Conservation (phyloP, 1,284 basidiomycete species). For the Trametes sp. region DNA sequence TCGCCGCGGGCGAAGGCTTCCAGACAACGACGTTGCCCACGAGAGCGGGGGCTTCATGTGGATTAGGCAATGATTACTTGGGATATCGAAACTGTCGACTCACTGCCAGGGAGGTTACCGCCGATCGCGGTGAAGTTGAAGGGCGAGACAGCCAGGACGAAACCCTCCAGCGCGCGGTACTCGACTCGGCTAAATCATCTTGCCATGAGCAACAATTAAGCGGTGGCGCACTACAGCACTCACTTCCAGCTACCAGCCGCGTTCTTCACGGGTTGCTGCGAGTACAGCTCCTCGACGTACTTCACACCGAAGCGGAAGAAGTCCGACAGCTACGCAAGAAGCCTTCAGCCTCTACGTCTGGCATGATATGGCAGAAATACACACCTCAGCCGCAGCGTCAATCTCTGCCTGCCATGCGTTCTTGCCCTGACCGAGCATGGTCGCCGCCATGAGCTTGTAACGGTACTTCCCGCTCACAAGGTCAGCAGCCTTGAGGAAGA, state of each 20-base stretch:
- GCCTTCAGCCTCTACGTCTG: neutral
- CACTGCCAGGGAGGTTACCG: slow-evolving; percentile 86
- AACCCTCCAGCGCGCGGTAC: slow-evolving; percentile 96
- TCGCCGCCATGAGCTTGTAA: slow-evolving; percentile 94
- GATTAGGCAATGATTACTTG: neutral
- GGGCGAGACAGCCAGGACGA: slow-evolving; percentile 96
- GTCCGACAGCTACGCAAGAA: slow-evolving; percentile 74
- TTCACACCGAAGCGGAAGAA: slow-evolving; percentile 98
- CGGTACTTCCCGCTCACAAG: slow-evolving; percentile 94
- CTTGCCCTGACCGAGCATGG: slow-evolving; percentile 99
- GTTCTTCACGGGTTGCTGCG: slow-evolving; percentile 90
- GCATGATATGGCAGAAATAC: slow-evolving; percentile 30
- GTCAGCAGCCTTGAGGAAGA: slow-evolving; percentile 98
- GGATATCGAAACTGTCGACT: slow-evolving; percentile 27
- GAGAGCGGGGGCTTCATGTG: slow-evolving; percentile 77
- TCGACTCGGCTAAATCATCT: slow-evolving; percentile 79
- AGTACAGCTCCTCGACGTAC: slow-evolving; percentile 95
- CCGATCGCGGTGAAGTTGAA: slow-evolving; percentile 99
- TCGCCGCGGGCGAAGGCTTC: slow-evolving; percentile 97
- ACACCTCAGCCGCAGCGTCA: slow-evolving; percentile 95
- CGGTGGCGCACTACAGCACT: slow-evolving; percentile 43
- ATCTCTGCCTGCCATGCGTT: slow-evolving; percentile 99
- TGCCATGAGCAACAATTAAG: slow-evolving; percentile 13
- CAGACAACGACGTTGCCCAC: slow-evolving; percentile 96
- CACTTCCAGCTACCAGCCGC: slow-evolving; percentile 93